These are phyloP conservation scores for Dactylellina haptotyla DNA, from an alignment of 2,329 filamentous ascomycete species.

Conservation along the genomic window DNA sequence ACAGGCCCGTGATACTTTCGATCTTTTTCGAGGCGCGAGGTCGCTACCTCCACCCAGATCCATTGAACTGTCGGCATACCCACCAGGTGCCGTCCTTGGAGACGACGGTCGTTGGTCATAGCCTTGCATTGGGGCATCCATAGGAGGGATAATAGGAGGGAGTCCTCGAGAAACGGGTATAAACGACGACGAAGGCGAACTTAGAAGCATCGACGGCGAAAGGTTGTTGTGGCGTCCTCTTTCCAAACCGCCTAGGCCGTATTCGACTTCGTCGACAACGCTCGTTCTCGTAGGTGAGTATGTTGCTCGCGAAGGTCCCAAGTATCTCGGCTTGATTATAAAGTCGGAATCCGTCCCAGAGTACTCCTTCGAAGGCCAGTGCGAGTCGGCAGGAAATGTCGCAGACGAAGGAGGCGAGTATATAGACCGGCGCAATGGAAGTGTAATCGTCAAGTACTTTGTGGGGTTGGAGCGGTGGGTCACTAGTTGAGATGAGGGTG, in stretches of 20 bases:
- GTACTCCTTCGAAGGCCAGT: conserved; percentile 32
- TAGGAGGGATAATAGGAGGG: conserved; percentile 56
- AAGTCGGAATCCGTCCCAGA: conserved; percentile 34
- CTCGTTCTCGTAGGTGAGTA: conserved; percentile 15
- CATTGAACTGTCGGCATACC: conserved; percentile 63
- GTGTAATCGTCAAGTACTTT: conserved; percentile 54
- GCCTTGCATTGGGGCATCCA: conserved; percentile 55
- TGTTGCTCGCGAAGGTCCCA: conserved; percentile 26
- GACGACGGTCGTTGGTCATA: conserved; percentile 60
- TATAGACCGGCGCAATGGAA: conserved; percentile 53
- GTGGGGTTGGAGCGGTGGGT: conserved; percentile 51
- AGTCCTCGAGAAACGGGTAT: conserved; percentile 55
- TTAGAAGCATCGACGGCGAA: conserved; percentile 53
- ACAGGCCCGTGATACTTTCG: conserved; percentile 87
- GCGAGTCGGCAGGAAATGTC: conserved; percentile 45
- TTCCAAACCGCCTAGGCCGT: conserved; percentile 36
- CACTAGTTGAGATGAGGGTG: conserved; percentile 54
- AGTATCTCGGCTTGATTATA: conserved; percentile 33
- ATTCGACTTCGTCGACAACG: conserved; percentile 33
- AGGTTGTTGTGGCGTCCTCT: conserved; percentile 42
- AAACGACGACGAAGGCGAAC: conserved; percentile 53
- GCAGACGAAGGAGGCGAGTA: conserved; percentile 53
- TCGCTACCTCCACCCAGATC: conserved; percentile 68
- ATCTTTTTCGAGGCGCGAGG: conserved; percentile 77
- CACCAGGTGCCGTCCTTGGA: conserved; percentile 60